A percentile compares a stretch with the other conserved stretches of the same genome.
Evolutionary conservation across 306 rosid genomes (phyloP).

Genomic region (Herpetospermum pedunculosum): DNA sequence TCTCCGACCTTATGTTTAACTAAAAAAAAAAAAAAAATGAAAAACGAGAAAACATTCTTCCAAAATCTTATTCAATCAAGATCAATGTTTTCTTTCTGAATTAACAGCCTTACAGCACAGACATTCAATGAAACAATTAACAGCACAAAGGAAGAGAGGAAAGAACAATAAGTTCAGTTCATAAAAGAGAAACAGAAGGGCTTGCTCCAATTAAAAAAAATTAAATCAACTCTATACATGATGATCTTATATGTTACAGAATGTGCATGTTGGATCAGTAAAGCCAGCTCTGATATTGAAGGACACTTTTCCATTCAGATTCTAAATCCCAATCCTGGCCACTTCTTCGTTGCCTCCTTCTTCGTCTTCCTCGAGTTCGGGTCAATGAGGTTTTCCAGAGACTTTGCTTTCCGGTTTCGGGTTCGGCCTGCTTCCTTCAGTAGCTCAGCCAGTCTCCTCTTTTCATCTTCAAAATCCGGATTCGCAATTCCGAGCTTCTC

Average conservation of each 20-base stretch:
- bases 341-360: conserved; percentile 80
- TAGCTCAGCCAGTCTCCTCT: conserved; percentile 73
- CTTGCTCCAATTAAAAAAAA: conserved; percentile 36
- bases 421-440: conserved; percentile 98
- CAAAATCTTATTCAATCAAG: conserved; percentile 51
- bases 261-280: conserved; percentile 30
- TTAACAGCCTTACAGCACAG: conserved; percentile 61
- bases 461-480: conserved; percentile 93
- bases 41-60: conserved; percentile 17
- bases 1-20: not conserved
- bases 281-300: conserved; percentile 15
- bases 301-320: conserved; percentile 28
- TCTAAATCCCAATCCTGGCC: conserved; percentile 95
- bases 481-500: conserved; percentile 93
- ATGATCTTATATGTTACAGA: conserved; percentile 78
- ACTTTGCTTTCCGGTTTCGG: conserved; percentile 81
- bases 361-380: conserved; percentile 82
- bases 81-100: conserved; percentile 35
- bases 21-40: not conserved
- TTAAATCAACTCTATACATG: conserved; percentile 71
- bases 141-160: conserved; percentile 20
- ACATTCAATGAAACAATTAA: conserved; percentile 46
- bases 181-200: conserved; percentile 40
- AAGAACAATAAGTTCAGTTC: conserved; percentile 23
- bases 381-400: conserved; percentile 90